Evolutionary conservation across 768 basidiomycete genomes (phyloP), one percentile per base, ranked within the genome.

Genomic region (Suillus luteus): DNA sequence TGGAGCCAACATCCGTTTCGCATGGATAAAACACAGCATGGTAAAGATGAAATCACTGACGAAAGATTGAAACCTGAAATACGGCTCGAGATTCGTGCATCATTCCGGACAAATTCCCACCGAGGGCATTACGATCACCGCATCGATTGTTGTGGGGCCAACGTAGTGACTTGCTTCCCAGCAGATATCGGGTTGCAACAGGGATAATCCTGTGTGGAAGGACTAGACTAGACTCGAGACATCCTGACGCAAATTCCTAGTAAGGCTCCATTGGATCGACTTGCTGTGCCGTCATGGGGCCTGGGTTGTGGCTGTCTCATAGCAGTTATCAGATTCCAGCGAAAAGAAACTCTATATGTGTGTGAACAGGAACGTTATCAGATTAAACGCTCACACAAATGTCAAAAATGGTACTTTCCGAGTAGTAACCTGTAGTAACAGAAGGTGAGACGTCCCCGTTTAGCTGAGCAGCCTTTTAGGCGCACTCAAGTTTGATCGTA

Each of bases 361-460:
- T 58, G 57, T 58, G 57, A 58, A 41, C 15, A 9, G 37, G 55
- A 57, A 57, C 55, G 24, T 27, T 58, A 58, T 58, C 57, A 41
- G 40, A 41, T 58, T 41, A 27, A 15, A 27, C 40, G 40, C 40
- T 3, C 57, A 58, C 57, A 43, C 57, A 3, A 3, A 19, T 41
- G 57, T 58, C 38, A 41, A 54, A 54, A 58, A 24, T 17, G 40
- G 38, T 58, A 19, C 57, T 58, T 58, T 11, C 57, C 27, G 57
- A 31, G 17, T 41, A 17, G 51, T 52, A 52, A 52, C 51, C 51
- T 52, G 51, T 52, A 6, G 38, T 22, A 22, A 55, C 19, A 37
- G 35, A 24, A 37, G n/a, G 19, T 22, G 35, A 2, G 10, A 41
- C 40, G 11, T 27, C 57, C 17, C 27, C 40, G 40, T 57, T 38